Conservation (phyloP, 495 filamentous ascomycete genomes). For the Delitschia confertaspora region DNA sequence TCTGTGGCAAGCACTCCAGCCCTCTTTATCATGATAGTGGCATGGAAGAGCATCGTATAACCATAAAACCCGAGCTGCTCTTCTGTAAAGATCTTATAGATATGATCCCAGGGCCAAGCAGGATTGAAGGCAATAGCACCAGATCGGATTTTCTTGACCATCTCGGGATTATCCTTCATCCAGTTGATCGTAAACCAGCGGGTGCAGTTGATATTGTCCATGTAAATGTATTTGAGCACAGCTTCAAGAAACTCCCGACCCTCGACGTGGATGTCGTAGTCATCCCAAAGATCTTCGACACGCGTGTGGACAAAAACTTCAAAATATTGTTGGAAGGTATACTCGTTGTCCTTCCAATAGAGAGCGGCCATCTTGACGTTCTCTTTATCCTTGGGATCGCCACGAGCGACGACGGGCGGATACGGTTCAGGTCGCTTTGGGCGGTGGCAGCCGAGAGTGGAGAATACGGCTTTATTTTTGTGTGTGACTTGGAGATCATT, state of each 20-base stretch:
- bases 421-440: slow-evolving; percentile 15
- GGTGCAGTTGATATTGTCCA: slow-evolving; percentile 6
- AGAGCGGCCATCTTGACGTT: slow-evolving; percentile 23
- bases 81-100: slow-evolving; percentile 15
- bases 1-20: neutral
- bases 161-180: slow-evolving; percentile 6
- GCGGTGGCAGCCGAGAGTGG: slow-evolving; percentile 28
- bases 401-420: slow-evolving; percentile 27
- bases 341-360: slow-evolving; percentile 29
- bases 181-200: slow-evolving; percentile 4
- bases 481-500: neutral
- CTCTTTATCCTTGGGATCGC: slow-evolving; percentile 30
- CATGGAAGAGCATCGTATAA: slow-evolving; percentile 11
- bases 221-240: slow-evolving; percentile 14
- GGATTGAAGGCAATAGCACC: slow-evolving; percentile 4
- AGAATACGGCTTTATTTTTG: slow-evolving; percentile 28
- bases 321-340: slow-evolving; percentile 29
- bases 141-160: neutral
- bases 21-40: slow-evolving; percentile 7
- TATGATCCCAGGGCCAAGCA: slow-evolving; percentile 3
- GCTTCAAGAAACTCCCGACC: slow-evolving; percentile 40
- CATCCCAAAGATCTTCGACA: slow-evolving; percentile 47
- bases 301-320: slow-evolving; percentile 28
- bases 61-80: slow-evolving; percentile 1
- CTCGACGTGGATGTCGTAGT: slow-evolving; percentile 40